Conservation (phyloP, 495 filamentous ascomycete genomes). For the Aspergillus nanangensis region DNA sequence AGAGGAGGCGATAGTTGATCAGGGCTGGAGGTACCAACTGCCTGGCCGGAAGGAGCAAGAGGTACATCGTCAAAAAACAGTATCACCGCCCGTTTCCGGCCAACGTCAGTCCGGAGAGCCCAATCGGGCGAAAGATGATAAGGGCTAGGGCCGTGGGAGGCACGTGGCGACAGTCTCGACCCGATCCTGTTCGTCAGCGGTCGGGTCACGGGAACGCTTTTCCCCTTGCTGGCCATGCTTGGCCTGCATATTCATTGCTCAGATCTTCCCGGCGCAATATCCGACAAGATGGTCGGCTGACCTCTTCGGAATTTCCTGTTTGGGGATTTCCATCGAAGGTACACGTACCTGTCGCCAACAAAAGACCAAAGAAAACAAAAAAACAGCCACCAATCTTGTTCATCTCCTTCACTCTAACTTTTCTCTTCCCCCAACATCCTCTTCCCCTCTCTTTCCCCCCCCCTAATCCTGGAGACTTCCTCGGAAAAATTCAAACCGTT, state of each 20-base stretch:
- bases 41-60: background rate
- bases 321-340: too few species aligned
- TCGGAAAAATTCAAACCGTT: too few species aligned
- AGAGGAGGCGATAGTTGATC: background rate
- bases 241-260: too few species aligned
- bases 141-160: constrained; percentile 20
- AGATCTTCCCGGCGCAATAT: background rate
- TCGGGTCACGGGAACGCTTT: constrained; percentile 10
- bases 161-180: constrained; percentile 20
- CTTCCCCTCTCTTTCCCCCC: too few species aligned
- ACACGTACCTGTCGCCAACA: too few species aligned
- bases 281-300: background rate
- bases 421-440: too few species aligned
- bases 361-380: too few species aligned
- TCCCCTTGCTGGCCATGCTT: background rate
- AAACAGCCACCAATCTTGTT: too few species aligned
- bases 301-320: too few species aligned
- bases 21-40: background rate
- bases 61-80: too few species aligned
- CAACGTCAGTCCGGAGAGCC: constrained; percentile 24
- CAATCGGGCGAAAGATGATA: constrained; percentile 14
- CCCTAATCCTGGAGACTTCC: too few species aligned
- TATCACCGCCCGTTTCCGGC: constrained; percentile 17
- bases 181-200: background rate
- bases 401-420: too few species aligned